Evolutionary conservation across 2,329 filamentous ascomycete genomes (phyloP).

Genomic region (Penicillium concentricum): DNA sequence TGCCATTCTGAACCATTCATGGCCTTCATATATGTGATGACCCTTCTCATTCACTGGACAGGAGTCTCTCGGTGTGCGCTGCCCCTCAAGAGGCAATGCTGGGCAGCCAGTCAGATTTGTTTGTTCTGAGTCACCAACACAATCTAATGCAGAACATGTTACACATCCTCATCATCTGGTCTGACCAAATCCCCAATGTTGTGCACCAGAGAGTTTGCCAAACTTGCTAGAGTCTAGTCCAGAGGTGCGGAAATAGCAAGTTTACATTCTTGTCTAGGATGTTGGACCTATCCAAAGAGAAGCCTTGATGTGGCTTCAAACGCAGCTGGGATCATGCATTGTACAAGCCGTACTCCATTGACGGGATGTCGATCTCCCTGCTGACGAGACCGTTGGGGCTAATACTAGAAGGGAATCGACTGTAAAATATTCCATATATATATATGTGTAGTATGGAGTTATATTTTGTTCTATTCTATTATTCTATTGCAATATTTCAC

Average conservation of each 20-base stretch:
- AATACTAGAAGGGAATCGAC: not conserved
- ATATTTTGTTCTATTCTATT: no score
- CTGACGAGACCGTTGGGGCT: not conserved
- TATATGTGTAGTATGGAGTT: not conserved
- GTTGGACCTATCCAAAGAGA: not conserved
- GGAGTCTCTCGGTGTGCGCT: not conserved
- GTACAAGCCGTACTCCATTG: not conserved
- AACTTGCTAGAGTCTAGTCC: not conserved
- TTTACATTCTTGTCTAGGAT: not conserved
- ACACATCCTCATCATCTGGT: slow-evolving; percentile 5
- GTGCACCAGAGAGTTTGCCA: not conserved
- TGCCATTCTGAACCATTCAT: not conserved
- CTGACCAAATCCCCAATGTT: not conserved
- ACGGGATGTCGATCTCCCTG: not conserved
- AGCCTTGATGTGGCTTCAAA: not conserved
- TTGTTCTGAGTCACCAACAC: not conserved
- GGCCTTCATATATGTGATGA: not conserved
- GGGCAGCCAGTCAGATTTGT: not conserved
- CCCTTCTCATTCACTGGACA: not conserved
- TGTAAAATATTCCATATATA: not conserved
- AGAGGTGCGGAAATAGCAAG: not conserved
- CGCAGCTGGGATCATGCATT: not conserved
- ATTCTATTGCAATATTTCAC: no score
- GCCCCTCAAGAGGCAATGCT: not conserved
- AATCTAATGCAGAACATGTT: not conserved